A percentile compares a stretch with the other conserved stretches of the same genome.
These are phyloP conservation scores for Vachellia pachyceras DNA, from an alignment of 306 rosid genomes.

Conservation along the genomic window DNA sequence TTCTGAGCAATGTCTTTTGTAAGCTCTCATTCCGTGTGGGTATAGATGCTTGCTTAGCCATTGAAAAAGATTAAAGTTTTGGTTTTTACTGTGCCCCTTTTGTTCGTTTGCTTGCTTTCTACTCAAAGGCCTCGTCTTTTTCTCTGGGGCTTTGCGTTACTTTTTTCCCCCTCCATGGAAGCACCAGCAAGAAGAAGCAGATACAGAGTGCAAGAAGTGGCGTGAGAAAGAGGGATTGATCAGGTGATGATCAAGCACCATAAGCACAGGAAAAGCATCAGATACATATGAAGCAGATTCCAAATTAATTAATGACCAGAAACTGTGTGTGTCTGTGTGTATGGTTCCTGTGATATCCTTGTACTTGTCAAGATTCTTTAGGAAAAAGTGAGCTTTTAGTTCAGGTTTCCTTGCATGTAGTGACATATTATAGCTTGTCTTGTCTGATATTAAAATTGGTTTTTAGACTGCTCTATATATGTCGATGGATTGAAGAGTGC, in stretches of 20 bases:
- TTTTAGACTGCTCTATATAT: neutral
- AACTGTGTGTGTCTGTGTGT: neutral
- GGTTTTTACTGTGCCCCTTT: constrained; percentile 44
- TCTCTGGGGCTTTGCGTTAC: neutral
- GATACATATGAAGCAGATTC: constrained; percentile 30
- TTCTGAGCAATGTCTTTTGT: constrained; percentile 41
- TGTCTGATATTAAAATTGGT: neutral
- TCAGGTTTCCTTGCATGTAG: constrained; percentile 11
- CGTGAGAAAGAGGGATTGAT: constrained; percentile 47
- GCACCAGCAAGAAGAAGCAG: constrained; percentile 15
- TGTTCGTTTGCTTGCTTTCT: constrained; percentile 79
- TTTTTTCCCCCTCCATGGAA: constrained; percentile 32
- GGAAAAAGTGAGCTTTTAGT: constrained; percentile 33
- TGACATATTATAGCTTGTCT: neutral
- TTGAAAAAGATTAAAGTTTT: constrained; percentile 58
- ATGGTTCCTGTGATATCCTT: constrained; percentile 19
- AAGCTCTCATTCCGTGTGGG: constrained; percentile 51
- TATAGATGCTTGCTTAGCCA: constrained; percentile 87
- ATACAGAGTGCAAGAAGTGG: constrained; percentile 39
- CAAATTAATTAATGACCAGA: constrained; percentile 7
- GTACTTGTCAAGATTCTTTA: constrained; percentile 8
- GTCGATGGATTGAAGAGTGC: neutral
- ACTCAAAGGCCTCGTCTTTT: constrained; percentile 56
- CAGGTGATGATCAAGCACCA: neutral
- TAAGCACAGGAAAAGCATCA: constrained; percentile 2